Percentiles rank a stretch among this genome's conserved stretches.
Conservation (phyloP, 2,329 filamentous ascomycete genomes). For the Colletotrichum sp. region DNA sequence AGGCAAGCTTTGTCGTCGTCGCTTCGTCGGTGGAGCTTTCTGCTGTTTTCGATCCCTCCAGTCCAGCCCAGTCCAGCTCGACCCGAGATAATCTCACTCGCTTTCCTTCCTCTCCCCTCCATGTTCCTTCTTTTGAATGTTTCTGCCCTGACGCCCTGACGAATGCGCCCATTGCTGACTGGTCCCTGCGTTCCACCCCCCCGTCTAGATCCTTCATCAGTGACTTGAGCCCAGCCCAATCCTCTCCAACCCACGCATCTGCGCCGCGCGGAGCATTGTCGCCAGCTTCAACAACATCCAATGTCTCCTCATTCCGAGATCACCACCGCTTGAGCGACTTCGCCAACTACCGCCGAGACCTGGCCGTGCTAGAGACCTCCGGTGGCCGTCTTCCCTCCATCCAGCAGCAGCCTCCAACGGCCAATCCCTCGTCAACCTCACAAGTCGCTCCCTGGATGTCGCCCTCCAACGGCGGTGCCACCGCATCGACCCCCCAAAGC, state of each 20-base stretch:
- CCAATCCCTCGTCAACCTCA: constrained; percentile 55
- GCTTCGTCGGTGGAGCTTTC: constrained; percentile 14
- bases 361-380: constrained; percentile 69
- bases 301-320: constrained; percentile 59
- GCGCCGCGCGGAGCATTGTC: constrained; percentile 49
- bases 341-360: constrained; percentile 74
- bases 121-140: constrained; percentile 22
- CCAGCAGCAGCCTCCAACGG: constrained; percentile 63
- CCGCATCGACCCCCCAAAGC: constrained; percentile 29
- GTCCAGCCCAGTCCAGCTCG: constrained; percentile 1
- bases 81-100: not conserved
- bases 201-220: constrained; percentile 33
- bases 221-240: constrained; percentile 42
- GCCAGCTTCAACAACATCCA: constrained; percentile 46
- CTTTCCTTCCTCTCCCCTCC: constrained; percentile 1
- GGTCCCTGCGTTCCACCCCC: constrained; percentile 24
- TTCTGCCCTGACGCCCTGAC: not conserved
- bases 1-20: constrained; percentile 20
- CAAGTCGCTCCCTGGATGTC: constrained; percentile 67
- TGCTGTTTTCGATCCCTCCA: constrained; percentile 18
- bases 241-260: constrained; percentile 42
- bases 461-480: constrained; percentile 35
- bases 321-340: constrained; percentile 66
- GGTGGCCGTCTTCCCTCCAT: constrained; percentile 63
- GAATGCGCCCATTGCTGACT: constrained; percentile 15